These are phyloP conservation scores for Mycena venus DNA, from an alignment of 768 basidiomycete genomes.

Conservation along the genomic window DNA sequence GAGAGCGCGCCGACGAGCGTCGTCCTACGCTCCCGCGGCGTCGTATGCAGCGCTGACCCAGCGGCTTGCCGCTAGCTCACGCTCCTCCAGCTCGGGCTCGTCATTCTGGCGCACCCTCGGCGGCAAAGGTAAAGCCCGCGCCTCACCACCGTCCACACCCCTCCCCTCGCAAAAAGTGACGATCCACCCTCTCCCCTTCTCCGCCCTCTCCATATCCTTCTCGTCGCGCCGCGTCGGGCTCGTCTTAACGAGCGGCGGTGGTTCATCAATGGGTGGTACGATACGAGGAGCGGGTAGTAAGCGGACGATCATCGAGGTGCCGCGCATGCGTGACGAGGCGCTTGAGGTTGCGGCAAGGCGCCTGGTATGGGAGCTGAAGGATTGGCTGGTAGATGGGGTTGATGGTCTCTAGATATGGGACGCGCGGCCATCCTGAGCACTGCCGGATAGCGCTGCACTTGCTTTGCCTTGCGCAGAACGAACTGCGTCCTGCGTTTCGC, in stretches of 20 bases:
- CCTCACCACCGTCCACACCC: neutral
- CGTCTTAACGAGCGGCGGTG: constrained; percentile 43
- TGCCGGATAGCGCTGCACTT: too few relatives aligned
- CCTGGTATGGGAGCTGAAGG: constrained; percentile 64
- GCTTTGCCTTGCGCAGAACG: too few relatives aligned
- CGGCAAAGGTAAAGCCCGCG: constrained; percentile 22
- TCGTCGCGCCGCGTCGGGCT: constrained; percentile 59
- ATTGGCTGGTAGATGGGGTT: constrained; percentile 49
- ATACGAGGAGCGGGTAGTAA: constrained; percentile 45
- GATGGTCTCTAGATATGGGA: constrained; percentile 22
- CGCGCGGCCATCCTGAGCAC: too few relatives aligned
- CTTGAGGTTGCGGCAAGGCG: constrained; percentile 69
- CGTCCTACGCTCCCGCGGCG: constrained; percentile 31
- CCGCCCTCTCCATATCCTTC: constrained; percentile 55
- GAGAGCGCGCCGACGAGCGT: constrained; percentile 29
- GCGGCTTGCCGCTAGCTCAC: neutral
- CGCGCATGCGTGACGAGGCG: constrained; percentile 63
- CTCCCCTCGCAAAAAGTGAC: constrained; percentile 30
- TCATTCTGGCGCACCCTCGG: constrained; percentile 28
- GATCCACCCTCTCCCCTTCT: constrained; percentile 52
- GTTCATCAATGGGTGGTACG: neutral
- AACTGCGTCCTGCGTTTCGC: too few relatives aligned
- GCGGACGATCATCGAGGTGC: constrained; percentile 68
- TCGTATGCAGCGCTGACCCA: constrained; percentile 26
- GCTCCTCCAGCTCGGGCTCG: constrained; percentile 4